Conservation (phyloP, 306 rosid species). For the Heteromeles arbutifolia region DNA sequence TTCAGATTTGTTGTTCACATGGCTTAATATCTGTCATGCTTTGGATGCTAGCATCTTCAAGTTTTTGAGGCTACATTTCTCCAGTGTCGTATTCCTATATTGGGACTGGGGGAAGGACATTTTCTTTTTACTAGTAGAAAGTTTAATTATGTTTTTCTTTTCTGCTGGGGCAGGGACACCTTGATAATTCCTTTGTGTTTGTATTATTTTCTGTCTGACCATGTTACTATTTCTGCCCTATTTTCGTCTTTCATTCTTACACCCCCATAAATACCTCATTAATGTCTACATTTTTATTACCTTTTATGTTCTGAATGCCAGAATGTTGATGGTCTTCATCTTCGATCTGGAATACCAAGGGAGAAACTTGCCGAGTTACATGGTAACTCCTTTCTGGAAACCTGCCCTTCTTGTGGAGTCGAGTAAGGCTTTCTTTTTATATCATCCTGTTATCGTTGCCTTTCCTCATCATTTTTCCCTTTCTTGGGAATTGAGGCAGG, state of each 20-base stretch:
- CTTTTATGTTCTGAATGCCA: constrained; percentile 28
- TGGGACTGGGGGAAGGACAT: neutral
- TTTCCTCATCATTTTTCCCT: neutral
- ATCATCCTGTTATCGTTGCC: neutral
- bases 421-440: constrained; percentile 58
- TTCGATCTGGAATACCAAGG: constrained; percentile 95
- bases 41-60: neutral
- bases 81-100: neutral
- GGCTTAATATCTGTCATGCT: neutral
- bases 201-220: neutral
- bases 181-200: neutral
- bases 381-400: constrained; percentile 95
- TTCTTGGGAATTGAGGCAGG: neutral
- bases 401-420: constrained; percentile 80
- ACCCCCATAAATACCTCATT: constrained; percentile 2
- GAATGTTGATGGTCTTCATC: constrained; percentile 99
- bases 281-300: neutral
- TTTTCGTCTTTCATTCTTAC: neutral
- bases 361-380: constrained; percentile 93
- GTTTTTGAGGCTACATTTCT: neutral
- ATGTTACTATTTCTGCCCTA: neutral
- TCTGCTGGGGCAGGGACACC: neutral
- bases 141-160: neutral
- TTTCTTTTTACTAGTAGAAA: neutral
- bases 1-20: neutral